Conservation (phyloP, 768 basidiomycete species). For the Leccinum obscurum region DNA sequence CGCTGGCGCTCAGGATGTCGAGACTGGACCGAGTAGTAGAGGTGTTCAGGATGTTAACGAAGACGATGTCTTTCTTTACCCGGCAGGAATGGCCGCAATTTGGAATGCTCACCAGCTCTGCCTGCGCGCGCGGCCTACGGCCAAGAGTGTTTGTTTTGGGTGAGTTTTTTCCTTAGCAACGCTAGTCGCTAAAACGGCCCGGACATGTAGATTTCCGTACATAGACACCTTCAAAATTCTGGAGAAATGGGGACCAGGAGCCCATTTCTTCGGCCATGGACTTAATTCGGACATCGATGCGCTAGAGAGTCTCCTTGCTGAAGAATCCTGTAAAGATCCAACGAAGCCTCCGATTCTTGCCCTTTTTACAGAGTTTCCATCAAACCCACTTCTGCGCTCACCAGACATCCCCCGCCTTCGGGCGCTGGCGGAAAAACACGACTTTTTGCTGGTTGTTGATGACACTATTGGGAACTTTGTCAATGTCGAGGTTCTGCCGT, state of each 20-base stretch:
- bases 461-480: conserved; percentile 95
- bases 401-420: conserved; percentile 76
- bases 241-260: conserved; percentile 95
- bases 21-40: conserved; percentile 62
- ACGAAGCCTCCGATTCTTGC: conserved; percentile 65
- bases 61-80: conserved; percentile 85
- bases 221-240: conserved; percentile 93
- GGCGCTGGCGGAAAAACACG: conserved; percentile 79
- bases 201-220: conserved; percentile 76
- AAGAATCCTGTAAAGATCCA: conserved; percentile 38
- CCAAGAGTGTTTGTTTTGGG: conserved; percentile 95
- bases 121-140: conserved; percentile 46
- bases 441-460: conserved; percentile 87
- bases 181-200: background rate
- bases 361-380: conserved; percentile 92
- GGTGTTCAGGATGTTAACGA: conserved; percentile 72
- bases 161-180: conserved; percentile 38
- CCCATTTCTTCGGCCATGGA: conserved; percentile 84
- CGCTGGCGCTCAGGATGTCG: conserved; percentile 46
- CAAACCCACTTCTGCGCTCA: conserved; percentile 90
- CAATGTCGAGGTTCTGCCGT: conserved; percentile 87
- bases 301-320: conserved; percentile 62
- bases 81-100: conserved; percentile 92
- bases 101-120: conserved; percentile 86
- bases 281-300: conserved; percentile 72